Percentiles rank a stretch among this genome's conserved stretches.
Conservation (phyloP, 495 filamentous ascomycete species). For the Neurospora sp. region DNA sequence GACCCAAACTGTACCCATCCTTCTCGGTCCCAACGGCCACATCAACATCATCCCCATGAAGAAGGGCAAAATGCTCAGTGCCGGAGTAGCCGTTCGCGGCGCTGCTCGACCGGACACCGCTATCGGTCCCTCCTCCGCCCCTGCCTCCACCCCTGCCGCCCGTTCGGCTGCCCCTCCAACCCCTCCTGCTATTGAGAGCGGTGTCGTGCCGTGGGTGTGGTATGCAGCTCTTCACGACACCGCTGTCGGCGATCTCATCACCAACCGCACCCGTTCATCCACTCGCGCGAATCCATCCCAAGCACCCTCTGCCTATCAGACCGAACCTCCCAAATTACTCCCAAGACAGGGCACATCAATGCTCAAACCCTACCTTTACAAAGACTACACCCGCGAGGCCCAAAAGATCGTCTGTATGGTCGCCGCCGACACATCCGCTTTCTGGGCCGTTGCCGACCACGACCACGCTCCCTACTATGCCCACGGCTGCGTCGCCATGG, state of each 20-base stretch:
- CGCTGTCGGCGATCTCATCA: background rate
- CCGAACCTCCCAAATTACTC: background rate
- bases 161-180: background rate
- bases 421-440: conserved; percentile 21
- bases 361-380: conserved; percentile 18
- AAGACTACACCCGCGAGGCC: conserved; percentile 25
- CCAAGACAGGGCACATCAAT: background rate
- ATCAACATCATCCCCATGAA: conserved; percentile 31
- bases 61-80: conserved; percentile 29
- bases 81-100: conserved; percentile 28
- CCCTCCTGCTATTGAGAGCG: background rate
- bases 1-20: conserved; percentile 22
- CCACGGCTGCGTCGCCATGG: conserved; percentile 36
- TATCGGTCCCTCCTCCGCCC: background rate
- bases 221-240: background rate
- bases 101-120: conserved; percentile 5
- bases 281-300: background rate
- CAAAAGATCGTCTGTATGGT: conserved; percentile 24
- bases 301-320: background rate
- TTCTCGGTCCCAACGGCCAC: conserved; percentile 27
- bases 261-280: background rate
- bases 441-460: conserved; percentile 35
- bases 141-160: background rate
- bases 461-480: conserved; percentile 42
- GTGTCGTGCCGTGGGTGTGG: background rate